Percentiles rank a stretch among this genome's conserved stretches.
Conservation (phyloP, 371 early-diverging fungal species). For the Mortierella sp. region DNA sequence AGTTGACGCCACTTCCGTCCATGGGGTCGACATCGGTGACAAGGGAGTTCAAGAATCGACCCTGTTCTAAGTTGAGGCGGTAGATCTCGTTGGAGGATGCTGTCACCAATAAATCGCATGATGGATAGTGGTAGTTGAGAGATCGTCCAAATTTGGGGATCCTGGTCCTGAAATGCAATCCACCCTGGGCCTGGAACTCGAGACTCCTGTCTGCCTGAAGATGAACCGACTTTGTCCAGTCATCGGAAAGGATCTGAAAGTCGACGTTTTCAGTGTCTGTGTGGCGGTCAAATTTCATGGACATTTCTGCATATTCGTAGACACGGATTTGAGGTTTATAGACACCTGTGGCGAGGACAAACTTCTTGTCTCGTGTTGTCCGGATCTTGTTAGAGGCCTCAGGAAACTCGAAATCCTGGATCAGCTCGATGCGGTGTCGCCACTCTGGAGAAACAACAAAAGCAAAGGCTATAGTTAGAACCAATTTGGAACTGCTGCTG, state of each 20-base stretch:
- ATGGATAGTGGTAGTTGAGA: conserved; percentile 90
- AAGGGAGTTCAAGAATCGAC: conserved; percentile 91
- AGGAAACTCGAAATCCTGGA: conserved; percentile 99
- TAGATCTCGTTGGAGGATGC: conserved; percentile 90
- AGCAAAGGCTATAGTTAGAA: background rate
- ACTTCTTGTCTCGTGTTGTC: conserved; percentile 87
- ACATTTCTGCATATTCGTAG: conserved; percentile 91
- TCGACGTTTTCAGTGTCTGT: conserved; percentile 94
- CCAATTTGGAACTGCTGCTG: background rate
- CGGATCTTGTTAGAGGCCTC: conserved; percentile 91
- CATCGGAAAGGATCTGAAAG: conserved; percentile 93
- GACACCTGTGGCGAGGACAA: conserved; percentile 92
- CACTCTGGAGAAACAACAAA: conserved; percentile 67
- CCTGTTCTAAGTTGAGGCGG: conserved; percentile 95
- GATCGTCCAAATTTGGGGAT: conserved; percentile 97
- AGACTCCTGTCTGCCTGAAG: conserved; percentile 95
- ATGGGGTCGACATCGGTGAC: conserved; percentile 70
- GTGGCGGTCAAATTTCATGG: conserved; percentile 98
- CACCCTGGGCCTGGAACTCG: conserved; percentile 97
- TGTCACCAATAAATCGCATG: conserved; percentile 90
- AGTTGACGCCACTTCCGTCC: conserved; percentile 78
- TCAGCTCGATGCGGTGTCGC: conserved; percentile 89
- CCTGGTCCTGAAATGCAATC: conserved; percentile 95
- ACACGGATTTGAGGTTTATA: conserved; percentile 99
- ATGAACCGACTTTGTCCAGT: conserved; percentile 97